These are phyloP conservation scores for Microdochium trichocladiopsis DNA, from an alignment of 2,329 filamentous ascomycete species.

Conservation along the genomic window DNA sequence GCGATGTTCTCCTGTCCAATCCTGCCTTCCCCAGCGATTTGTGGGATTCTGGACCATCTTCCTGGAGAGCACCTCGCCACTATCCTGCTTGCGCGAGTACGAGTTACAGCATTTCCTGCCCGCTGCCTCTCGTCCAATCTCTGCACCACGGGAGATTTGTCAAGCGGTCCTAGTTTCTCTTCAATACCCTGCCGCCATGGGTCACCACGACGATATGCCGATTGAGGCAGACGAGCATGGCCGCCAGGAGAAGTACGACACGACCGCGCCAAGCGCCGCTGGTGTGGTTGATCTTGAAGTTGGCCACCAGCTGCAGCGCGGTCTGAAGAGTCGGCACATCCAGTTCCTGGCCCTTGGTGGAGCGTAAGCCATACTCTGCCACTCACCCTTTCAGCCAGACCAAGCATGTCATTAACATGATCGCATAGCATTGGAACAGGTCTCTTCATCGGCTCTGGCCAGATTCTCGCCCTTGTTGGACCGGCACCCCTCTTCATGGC, in stretches of 20 bases:
- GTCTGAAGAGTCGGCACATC: slow-evolving; percentile 52
- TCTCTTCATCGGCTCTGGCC: slow-evolving; percentile 55
- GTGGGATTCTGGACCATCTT: neutral
- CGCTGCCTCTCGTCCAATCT: too few species aligned
- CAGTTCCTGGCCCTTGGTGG: slow-evolving; percentile 52
- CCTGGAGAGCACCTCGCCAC: neutral
- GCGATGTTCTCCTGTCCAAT: neutral
- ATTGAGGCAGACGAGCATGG: neutral
- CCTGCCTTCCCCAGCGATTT: neutral
- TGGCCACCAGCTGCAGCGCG: slow-evolving; percentile 40
- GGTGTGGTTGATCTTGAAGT: slow-evolving; percentile 17
- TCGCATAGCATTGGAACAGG: slow-evolving; percentile 49
- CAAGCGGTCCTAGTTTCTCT: neutral
- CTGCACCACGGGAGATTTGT: too few species aligned
- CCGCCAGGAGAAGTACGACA: neutral
- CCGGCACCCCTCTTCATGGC: slow-evolving; percentile 65
- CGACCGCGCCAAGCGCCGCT: neutral
- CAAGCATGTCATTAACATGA: slow-evolving; percentile 5
- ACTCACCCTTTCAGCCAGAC: too few species aligned
- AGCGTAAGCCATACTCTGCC: slow-evolving; percentile 24
- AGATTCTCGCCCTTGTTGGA: slow-evolving; percentile 46
- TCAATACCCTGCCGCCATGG: neutral
- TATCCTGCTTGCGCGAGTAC: neutral
- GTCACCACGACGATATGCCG: neutral
- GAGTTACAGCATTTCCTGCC: neutral